A percentile compares a stretch with the other conserved stretches of the same genome.
Evolutionary conservation across 345 rosid genomes (phyloP).

Genomic region (Syzygium oleosum): DNA sequence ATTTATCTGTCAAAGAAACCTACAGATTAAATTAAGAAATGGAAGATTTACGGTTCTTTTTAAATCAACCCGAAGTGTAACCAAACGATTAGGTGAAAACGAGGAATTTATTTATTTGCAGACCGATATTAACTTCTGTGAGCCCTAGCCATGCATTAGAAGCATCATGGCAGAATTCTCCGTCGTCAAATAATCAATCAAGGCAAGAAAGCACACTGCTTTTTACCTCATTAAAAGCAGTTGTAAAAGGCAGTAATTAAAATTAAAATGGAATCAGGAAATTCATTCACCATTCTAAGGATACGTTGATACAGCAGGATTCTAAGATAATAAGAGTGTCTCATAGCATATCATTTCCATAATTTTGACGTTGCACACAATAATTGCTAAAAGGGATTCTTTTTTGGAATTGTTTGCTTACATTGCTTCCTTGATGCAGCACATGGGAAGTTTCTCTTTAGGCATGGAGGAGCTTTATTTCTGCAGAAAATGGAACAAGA

Average conservation of each 20-base stretch:
- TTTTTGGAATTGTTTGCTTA: constrained; percentile 14
- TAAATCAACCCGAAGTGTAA: neutral
- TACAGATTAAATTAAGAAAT: neutral
- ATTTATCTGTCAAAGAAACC: constrained; percentile 24
- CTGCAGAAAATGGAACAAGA: constrained; percentile 26
- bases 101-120: neutral
- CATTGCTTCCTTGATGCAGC: constrained; percentile 26
- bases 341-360: neutral
- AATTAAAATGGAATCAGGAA: neutral
- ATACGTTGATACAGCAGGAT: neutral
- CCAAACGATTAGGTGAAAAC: neutral
- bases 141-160: neutral
- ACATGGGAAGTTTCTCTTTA: constrained; percentile 59
- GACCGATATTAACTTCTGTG: neutral
- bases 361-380: neutral
- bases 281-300: neutral
- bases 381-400: neutral
- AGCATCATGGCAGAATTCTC: neutral
- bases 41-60: neutral
- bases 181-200: neutral
- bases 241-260: neutral
- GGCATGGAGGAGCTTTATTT: constrained; percentile 42
- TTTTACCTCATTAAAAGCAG: neutral
- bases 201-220: neutral
- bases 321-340: neutral